Conservation (phyloP, 2,329 filamentous ascomycete genomes). For the Ambrosiella beaveri region DNA sequence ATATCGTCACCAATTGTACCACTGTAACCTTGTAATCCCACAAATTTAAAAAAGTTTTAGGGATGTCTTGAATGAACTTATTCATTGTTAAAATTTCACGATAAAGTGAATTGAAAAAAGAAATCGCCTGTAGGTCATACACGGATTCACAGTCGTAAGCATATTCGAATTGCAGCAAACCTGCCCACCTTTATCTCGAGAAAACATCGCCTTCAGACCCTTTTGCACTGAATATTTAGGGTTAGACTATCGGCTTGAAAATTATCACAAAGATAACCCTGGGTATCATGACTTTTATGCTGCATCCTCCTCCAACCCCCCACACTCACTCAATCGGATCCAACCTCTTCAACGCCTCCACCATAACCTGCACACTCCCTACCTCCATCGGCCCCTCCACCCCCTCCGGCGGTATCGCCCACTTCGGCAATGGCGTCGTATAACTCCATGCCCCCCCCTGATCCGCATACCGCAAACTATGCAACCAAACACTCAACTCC, state of each 20-base stretch:
- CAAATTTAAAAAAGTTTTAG: background rate
- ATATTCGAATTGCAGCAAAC: too few species aligned
- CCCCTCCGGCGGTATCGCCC: conserved; percentile 69
- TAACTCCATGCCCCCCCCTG: conserved; percentile 73
- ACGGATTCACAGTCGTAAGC: too few species aligned
- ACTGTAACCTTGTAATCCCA: background rate
- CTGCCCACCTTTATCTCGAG: too few species aligned
- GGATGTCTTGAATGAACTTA: too few species aligned
- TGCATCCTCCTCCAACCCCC: background rate
- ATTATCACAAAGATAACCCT: too few species aligned
- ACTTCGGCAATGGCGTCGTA: conserved; percentile 63
- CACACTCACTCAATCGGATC: conserved; percentile 16
- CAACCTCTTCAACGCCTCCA: conserved; percentile 34
- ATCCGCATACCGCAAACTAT: conserved; percentile 81
- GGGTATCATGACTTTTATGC: too few species aligned
- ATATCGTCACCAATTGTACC: background rate
- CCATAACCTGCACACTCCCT: conserved; percentile 40
- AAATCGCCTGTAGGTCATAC: too few species aligned
- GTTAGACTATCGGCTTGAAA: too few species aligned
- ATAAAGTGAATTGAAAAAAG: too few species aligned
- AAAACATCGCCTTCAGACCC: too few species aligned
- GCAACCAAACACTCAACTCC: conserved; percentile 83
- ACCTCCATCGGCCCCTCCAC: conserved; percentile 54
- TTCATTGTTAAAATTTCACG: too few species aligned
- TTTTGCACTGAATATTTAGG: too few species aligned